Evolutionary conservation across 2,329 filamentous ascomycete species (phyloP).

Genomic region (Alternaria hordeiaustralica): DNA sequence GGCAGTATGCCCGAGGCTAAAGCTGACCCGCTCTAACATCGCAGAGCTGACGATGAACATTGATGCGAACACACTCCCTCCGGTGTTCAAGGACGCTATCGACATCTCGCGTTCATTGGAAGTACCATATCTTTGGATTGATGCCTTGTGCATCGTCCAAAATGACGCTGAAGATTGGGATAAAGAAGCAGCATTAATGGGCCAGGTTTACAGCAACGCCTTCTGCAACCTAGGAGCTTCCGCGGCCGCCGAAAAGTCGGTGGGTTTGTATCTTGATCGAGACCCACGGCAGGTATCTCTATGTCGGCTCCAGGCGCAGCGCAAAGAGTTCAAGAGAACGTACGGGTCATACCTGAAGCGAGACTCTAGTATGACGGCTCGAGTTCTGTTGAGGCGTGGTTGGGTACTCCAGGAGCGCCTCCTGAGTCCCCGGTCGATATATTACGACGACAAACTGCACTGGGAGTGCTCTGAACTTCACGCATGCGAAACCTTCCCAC

Average conservation of each 20-base stretch:
- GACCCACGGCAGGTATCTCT: not conserved
- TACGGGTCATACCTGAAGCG: not conserved
- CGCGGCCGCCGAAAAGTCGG: not conserved
- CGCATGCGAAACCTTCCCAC: not conserved
- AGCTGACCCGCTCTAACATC: not conserved
- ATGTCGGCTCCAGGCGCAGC: not conserved
- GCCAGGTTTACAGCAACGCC: not conserved
- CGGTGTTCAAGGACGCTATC: not conserved
- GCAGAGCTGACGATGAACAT: not conserved
- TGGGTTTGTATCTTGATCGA: not conserved
- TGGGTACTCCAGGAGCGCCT: not conserved
- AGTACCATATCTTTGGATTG: not conserved
- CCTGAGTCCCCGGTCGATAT: not conserved
- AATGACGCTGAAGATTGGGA: not conserved
- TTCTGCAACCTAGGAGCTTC: not conserved
- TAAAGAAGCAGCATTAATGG: not conserved
- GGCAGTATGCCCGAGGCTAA: not conserved
- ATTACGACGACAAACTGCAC: not conserved
- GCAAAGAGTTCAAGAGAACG: not conserved
- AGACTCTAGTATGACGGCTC: not conserved
- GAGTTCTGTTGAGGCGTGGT: not conserved
- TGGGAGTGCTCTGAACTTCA: not conserved
- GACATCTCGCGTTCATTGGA: not conserved
- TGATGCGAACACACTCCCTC: not conserved
- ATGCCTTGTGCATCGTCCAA: not conserved